Evolutionary conservation across 2,329 filamentous ascomycete species (phyloP).

Genomic region (Pseudogymnoascus verrucosus): DNA sequence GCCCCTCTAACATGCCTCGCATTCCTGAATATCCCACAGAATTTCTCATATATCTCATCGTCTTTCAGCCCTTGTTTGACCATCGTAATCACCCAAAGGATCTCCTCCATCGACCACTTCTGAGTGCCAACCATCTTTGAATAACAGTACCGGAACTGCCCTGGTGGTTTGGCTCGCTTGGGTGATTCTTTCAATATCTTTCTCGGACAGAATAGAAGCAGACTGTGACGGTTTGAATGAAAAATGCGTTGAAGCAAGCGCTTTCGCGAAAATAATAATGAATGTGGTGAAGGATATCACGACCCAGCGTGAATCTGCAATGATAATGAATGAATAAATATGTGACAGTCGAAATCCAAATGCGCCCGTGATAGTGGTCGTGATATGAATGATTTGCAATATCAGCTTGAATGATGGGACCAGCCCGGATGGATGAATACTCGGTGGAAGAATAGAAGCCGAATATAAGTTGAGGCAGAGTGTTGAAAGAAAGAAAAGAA

Average conservation of each 20-base stretch:
- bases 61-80: background rate
- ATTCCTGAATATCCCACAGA: background rate
- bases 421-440: background rate
- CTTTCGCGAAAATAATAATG: background rate
- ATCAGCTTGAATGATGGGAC: background rate
- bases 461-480: background rate
- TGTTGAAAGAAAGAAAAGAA: background rate
- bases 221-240: background rate
- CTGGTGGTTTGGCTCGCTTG: background rate
- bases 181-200: background rate
- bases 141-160: background rate
- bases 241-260: background rate
- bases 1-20: background rate
- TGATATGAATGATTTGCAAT: background rate
- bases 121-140: background rate
- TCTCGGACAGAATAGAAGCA: background rate
- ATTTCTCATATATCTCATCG: slow-evolving; percentile 3
- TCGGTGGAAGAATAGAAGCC: background rate
- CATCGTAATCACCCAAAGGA: background rate
- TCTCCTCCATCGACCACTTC: slow-evolving; percentile 7
- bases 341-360: background rate
- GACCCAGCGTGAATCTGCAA: background rate
- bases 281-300: background rate
- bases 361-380: background rate
- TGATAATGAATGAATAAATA: background rate